Conservation (phyloP, 2,329 filamentous ascomycete genomes). For the Diaporthe amygdali region DNA sequence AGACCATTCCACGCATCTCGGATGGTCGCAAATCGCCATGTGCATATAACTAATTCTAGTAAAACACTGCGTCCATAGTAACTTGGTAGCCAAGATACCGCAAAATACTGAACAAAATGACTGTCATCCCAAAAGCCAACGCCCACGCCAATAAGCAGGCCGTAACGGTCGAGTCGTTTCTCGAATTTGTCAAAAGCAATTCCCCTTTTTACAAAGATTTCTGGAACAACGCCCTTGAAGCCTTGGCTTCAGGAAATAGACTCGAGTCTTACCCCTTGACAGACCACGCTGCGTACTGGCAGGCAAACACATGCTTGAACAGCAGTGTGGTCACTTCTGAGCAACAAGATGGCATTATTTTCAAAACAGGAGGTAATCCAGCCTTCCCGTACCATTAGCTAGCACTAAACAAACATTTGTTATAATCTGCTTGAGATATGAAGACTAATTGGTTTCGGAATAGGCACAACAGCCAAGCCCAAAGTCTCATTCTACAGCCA, state of each 20-base stretch:
- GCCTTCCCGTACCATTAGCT: neutral
- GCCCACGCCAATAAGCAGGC: neutral
- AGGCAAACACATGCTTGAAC: neutral
- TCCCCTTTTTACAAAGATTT: neutral
- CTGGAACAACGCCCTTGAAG: neutral
- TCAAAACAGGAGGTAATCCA: neutral
- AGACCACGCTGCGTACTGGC: neutral
- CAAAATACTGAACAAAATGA: neutral
- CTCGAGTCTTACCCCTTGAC: neutral
- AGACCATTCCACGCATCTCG: neutral
- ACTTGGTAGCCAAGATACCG: neutral
- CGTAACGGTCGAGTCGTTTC: neutral
- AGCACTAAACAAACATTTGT: too few relatives aligned
- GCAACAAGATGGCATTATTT: neutral
- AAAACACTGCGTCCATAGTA: neutral
- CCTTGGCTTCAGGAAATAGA: neutral
- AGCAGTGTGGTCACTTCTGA: neutral
- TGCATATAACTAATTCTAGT: neutral
- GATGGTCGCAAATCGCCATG: neutral
- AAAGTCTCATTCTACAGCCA: slow-evolving; percentile 15
- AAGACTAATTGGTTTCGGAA: neutral
- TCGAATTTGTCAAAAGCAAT: neutral
- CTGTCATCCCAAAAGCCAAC: neutral
- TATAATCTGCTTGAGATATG: neutral
- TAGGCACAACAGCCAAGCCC: slow-evolving; percentile 13